Percentiles rank a stretch among this genome's conserved stretches.
These are phyloP conservation scores for button mushroom (Agaricus bisporus) DNA, from an alignment of 768 basidiomycete genomes.

Conservation along the genomic window DNA sequence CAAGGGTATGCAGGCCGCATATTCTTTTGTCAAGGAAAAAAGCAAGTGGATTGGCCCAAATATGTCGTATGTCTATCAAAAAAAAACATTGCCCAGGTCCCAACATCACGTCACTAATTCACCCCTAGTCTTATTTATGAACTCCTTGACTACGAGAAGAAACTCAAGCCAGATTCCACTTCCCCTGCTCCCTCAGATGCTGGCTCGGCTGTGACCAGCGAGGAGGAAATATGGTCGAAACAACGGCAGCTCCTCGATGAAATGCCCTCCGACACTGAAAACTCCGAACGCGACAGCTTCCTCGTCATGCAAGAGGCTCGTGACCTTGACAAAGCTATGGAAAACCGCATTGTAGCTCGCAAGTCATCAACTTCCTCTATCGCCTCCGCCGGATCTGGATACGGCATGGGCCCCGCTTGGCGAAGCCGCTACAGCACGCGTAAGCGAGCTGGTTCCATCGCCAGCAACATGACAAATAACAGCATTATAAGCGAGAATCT, in stretches of 20 bases:
- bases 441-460: constrained; percentile 68
- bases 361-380: constrained; percentile 65
- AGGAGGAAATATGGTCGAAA: constrained; percentile 79
- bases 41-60: constrained; percentile 87
- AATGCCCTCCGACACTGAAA: constrained; percentile 33
- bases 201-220: constrained; percentile 35
- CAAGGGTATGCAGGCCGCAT: constrained; percentile 86
- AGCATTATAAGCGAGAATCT: constrained; percentile 77
- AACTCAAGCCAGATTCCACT: constrained; percentile 42
- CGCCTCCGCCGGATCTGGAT: constrained; percentile 44
- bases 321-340: constrained; percentile 84
- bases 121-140: constrained; percentile 81
- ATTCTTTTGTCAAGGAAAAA: constrained; percentile 85
- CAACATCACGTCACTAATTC: constrained; percentile 8
- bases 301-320: constrained; percentile 72
- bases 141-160: constrained; percentile 85
- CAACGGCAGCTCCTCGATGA: constrained; percentile 59
- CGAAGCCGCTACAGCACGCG: constrained; percentile 57
- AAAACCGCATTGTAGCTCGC: constrained; percentile 71
- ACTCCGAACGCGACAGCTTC: constrained; percentile 49
- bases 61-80: constrained; percentile 70
- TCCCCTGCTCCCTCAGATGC: constrained; percentile 49
- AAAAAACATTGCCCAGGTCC: no score
- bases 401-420: constrained; percentile 67
- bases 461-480: constrained; percentile 60